phyloP scores from a whole-genome alignment of 1,284 basidiomycete species.

The Sporisorium exsertum region DNA sequence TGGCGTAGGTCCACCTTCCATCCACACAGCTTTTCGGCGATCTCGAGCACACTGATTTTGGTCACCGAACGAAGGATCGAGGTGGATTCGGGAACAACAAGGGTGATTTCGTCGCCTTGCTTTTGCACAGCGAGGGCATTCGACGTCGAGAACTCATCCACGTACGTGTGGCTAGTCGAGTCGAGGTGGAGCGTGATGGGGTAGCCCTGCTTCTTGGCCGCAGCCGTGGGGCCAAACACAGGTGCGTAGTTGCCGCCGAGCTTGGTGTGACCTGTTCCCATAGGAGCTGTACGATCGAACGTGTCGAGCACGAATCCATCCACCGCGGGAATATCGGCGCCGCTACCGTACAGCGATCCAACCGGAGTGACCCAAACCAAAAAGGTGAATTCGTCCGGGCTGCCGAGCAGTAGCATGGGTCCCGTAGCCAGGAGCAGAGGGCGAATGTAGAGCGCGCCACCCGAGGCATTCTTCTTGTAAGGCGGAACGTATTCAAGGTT shows the following conservation, averaged over 20 bases:
- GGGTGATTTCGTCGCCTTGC: constrained; percentile 32
- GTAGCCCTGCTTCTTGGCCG: constrained; percentile 68
- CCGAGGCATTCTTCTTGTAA: constrained; percentile 60
- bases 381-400: constrained; percentile 68
- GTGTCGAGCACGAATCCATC: constrained; percentile 68
- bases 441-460: constrained; percentile 62
- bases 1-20: constrained; percentile 68
- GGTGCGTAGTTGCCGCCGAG: constrained; percentile 69
- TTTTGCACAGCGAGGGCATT: constrained; percentile 66
- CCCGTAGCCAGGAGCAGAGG: constrained; percentile 67
- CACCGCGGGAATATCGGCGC: constrained; percentile 65
- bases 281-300: constrained; percentile 69
- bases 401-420: constrained; percentile 60
- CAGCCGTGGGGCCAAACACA: constrained; percentile 61
- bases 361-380: constrained; percentile 69
- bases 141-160: constrained; percentile 69
- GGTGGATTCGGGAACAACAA: constrained; percentile 55
- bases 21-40: constrained; percentile 65
- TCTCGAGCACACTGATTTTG: constrained; percentile 57
- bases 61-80: constrained; percentile 57
- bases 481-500: constrained; percentile 69
- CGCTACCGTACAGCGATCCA: constrained; percentile 68
- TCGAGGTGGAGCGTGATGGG: constrained; percentile 68
- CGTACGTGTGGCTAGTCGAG: constrained; percentile 60
- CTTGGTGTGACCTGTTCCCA: constrained; percentile 66